phyloP scores from a whole-genome alignment of 2,329 filamentous ascomycete genomes.

The Aspergillus bombycis region DNA sequence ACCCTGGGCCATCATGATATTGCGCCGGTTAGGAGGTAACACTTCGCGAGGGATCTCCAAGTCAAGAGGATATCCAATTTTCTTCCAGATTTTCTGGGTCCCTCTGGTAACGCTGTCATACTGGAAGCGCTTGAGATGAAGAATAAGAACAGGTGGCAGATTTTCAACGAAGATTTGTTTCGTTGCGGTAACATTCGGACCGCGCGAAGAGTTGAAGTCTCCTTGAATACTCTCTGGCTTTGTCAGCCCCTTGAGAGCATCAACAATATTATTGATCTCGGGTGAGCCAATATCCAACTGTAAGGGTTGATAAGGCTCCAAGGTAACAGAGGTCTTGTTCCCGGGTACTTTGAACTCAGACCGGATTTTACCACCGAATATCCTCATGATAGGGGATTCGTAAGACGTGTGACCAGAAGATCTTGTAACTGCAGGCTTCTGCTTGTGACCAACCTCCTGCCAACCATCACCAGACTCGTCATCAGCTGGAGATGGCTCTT shows the following conservation, averaged over 20 bases:
- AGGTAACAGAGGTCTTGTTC: conserved; percentile 84
- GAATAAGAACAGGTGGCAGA: conserved; percentile 85
- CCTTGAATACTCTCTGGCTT: conserved; percentile 82
- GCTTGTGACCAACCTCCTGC: conserved; percentile 92
- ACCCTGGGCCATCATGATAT: conserved; percentile 65
- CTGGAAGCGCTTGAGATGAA: conserved; percentile 96
- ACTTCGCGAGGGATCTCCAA: conserved; percentile 91
- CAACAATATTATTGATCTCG: conserved; percentile 85
- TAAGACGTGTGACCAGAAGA: conserved; percentile 74
- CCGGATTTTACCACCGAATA: conserved; percentile 88
- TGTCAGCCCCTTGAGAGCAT: conserved; percentile 84
- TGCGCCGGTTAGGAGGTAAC: conserved; percentile 75
- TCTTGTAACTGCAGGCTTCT: conserved; percentile 82
- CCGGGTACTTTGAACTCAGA: conserved; percentile 88
- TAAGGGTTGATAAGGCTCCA: conserved; percentile 90
- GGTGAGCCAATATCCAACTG: conserved; percentile 91
- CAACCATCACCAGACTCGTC: conserved; percentile 67
- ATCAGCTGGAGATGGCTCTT: conserved; percentile 35
- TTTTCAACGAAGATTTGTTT: conserved; percentile 96
- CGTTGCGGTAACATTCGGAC: conserved; percentile 75
- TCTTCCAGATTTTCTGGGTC: conserved; percentile 98
- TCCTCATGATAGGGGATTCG: conserved; percentile 86
- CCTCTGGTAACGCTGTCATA: conserved; percentile 81
- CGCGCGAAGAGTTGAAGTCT: conserved; percentile 78
- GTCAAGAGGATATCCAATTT: conserved; percentile 91